Base-by-base conservation (phyloP, 2,329 filamentous ascomycete species). In the Calonectria honghensis region DNA sequence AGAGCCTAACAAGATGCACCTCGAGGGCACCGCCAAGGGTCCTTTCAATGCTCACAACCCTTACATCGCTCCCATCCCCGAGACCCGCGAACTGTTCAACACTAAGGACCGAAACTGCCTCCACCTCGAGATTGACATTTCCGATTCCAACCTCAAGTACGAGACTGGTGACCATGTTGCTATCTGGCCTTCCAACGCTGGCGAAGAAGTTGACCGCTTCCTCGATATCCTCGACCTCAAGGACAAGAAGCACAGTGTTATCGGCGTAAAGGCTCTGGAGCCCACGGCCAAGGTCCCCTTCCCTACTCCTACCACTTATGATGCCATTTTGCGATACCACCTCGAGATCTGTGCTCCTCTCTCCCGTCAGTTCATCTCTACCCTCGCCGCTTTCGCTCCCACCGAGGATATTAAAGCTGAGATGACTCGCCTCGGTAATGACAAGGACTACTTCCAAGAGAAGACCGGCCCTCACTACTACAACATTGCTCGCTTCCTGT, bases 141-240 rank as follows among this genome's bases (percentile, higher is more conserved):
- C 93, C 81, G 95, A 92, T 80, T 98, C 96, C 68, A 98, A 97
- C 84, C 89, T 99, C 76, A 92, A 91, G 57, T 99, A 99, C 88
- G 95, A 97, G 81, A 99, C 97, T 68, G 97, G 97, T 84, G 97
- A 99, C 84, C 97, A 99, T 85, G 94, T 99, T 82, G 97, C 97
- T 52, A 88, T 99, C 81, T 99, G 97, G 97, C 97, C 97, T 48
- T 98, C 95, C 66, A 99, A 99, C 85, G 90, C 97, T 73, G 97
- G 97, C 73, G 93, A 92, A 77, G 96, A 98, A 85, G 96, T 98
- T 59, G 95, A 98, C 82, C 93, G 95, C 69, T 96, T 99, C 87
- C 88, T 99, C 78, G 90, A 93, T 80, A 90, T 97, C 70, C 90
- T 97, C 77, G 95, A 92, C 76, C 91, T 98, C 51, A 87, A 89